A percentile compares a stretch with the other conserved stretches of the same genome.
These are phyloP conservation scores for Pleoardoris graminearum DNA, from an alignment of 2,329 filamentous ascomycete species.

Conservation along the genomic window DNA sequence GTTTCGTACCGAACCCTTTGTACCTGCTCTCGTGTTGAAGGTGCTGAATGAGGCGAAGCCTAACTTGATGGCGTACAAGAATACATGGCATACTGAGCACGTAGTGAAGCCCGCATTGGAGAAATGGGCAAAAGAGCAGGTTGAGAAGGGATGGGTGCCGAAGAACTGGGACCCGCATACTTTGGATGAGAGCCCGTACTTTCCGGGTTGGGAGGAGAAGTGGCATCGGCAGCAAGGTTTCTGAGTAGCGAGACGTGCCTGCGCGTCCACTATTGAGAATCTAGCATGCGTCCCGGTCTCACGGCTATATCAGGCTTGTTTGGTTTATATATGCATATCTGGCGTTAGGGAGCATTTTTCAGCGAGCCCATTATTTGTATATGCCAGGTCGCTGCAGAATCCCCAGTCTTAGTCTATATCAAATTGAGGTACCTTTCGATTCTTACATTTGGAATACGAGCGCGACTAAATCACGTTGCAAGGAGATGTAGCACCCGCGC, in stretches of 20 bases:
- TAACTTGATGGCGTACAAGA: conserved; percentile 76
- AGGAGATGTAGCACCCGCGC: too few species aligned
- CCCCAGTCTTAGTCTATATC: too few species aligned
- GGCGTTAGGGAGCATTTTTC: too few species aligned
- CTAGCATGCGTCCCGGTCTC: too few species aligned
- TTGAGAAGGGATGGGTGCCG: conserved; percentile 62
- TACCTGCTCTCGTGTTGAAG: conserved; percentile 70
- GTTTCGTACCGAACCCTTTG: conserved; percentile 70
- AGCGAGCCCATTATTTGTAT: too few species aligned
- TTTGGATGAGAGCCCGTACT: conserved; percentile 75
- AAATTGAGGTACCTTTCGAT: too few species aligned
- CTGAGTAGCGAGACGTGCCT: conserved; percentile 25
- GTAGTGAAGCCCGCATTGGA: conserved; percentile 68
- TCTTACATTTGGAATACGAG: too few species aligned
- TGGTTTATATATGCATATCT: too few species aligned
- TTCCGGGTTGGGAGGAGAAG: conserved; percentile 74
- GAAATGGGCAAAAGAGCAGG: conserved; percentile 67
- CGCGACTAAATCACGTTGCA: too few species aligned
- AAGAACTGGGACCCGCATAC: conserved; percentile 69
- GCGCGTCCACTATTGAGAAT: not conserved
- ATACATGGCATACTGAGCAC: conserved; percentile 78
- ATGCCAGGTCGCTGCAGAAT: too few species aligned
- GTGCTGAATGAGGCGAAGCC: conserved; percentile 72
- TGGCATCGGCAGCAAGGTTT: conserved; percentile 70
- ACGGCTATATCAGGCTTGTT: too few species aligned